These are phyloP conservation scores for Fremontodendron californicum DNA, from an alignment of 345 rosid genomes.

Conservation along the genomic window DNA sequence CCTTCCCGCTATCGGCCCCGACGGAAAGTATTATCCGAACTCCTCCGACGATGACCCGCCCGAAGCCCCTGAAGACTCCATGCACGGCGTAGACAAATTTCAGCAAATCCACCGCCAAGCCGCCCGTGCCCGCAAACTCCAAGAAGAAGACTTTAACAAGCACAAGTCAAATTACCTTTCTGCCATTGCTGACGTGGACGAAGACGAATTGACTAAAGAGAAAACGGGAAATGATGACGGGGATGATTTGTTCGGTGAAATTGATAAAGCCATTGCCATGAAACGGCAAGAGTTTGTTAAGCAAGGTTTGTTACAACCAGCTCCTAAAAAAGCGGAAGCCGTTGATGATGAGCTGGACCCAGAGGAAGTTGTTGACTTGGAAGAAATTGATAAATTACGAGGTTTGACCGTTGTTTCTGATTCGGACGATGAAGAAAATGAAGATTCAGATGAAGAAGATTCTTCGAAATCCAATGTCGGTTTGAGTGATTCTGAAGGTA, in stretches of 20 bases:
- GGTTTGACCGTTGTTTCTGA: constrained; percentile 49
- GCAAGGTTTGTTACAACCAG: constrained; percentile 59
- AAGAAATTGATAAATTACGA: constrained; percentile 66
- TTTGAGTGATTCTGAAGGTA: constrained; percentile 22
- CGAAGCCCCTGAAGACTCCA: constrained; percentile 77
- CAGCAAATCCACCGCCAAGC: constrained; percentile 75
- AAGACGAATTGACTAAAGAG: constrained; percentile 28
- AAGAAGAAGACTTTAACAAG: constrained; percentile 77
- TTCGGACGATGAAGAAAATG: constrained; percentile 44
- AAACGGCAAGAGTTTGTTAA: constrained; percentile 72
- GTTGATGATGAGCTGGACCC: constrained; percentile 53
- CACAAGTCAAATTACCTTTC: constrained; percentile 65
- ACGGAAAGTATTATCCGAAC: constrained; percentile 54
- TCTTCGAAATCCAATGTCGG: constrained; percentile 28
- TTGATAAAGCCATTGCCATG: constrained; percentile 78
- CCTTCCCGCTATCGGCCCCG: constrained; percentile 32
- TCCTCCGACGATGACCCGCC: constrained; percentile 84
- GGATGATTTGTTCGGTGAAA: constrained; percentile 78
- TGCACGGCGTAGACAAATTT: constrained; percentile 75
- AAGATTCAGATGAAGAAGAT: constrained; percentile 27
- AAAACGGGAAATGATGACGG: constrained; percentile 23
- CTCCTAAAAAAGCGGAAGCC: constrained; percentile 24
- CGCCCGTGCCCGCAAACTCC: constrained; percentile 52
- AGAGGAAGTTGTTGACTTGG: constrained; percentile 76
- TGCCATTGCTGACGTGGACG: constrained; percentile 80